These are phyloP conservation scores for Monosporozyma solicola DNA, from an alignment of 805 yeast genomes.

Conservation along the genomic window DNA sequence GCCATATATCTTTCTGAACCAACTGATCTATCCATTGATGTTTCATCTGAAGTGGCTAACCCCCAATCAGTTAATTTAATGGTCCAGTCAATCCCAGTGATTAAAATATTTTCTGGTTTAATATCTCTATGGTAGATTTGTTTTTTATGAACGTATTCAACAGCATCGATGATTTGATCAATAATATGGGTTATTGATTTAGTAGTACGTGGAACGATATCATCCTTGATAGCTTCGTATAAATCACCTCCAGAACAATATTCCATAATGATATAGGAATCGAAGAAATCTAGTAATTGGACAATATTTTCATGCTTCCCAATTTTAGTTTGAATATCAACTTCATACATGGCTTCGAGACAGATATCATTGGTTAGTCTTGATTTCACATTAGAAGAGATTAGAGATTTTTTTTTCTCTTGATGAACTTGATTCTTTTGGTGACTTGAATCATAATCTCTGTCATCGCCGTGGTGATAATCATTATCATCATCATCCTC, in stretches of 20 bases:
- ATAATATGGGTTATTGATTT: slow-evolving; percentile 45
- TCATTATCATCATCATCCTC: slow-evolving; percentile 10
- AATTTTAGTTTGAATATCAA: slow-evolving; percentile 51
- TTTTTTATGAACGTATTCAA: slow-evolving; percentile 60
- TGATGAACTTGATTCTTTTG: slow-evolving; percentile 19
- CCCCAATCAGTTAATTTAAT: slow-evolving; percentile 74
- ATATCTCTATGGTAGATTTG: slow-evolving; percentile 78
- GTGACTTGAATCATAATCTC: slow-evolving; percentile 10
- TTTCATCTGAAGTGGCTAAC: slow-evolving; percentile 43
- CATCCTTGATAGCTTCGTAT: slow-evolving; percentile 63
- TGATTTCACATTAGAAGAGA: slow-evolving; percentile 28
- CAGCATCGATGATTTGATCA: slow-evolving; percentile 58
- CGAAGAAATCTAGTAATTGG: slow-evolving; percentile 51
- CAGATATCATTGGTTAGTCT: slow-evolving; percentile 35
- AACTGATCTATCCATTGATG: slow-evolving; percentile 68
- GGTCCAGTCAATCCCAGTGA: slow-evolving; percentile 41
- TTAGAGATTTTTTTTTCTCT: slow-evolving; percentile 26
- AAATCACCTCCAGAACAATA: slow-evolving; percentile 83
- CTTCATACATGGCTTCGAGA: slow-evolving; percentile 60
- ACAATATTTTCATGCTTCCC: slow-evolving; percentile 54
- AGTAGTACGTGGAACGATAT: slow-evolving; percentile 47
- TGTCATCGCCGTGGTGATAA: slow-evolving; percentile 10
- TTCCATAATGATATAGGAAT: slow-evolving; percentile 66
- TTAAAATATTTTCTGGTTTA: slow-evolving; percentile 69
- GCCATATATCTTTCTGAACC: slow-evolving; percentile 94